A percentile compares a stretch with the other conserved stretches of the same genome.
Conservation (phyloP, 2,329 filamentous ascomycete species). For the Sclerotinia trifoliorum region DNA sequence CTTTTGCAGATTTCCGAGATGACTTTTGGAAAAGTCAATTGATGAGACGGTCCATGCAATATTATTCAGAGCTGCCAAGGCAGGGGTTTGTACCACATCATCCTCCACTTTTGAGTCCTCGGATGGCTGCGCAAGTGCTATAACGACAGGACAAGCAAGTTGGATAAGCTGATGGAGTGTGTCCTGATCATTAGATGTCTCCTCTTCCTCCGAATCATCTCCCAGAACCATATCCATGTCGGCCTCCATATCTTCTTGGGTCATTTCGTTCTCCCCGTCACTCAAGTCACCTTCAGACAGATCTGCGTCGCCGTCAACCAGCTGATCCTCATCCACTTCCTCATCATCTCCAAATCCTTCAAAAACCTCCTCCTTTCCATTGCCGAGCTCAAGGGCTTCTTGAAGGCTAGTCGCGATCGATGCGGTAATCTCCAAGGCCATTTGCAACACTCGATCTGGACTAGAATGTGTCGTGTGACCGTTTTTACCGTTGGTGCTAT, state of each 20-base stretch:
- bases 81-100: conserved; percentile 50
- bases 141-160: conserved; percentile 36
- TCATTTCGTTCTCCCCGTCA: conserved; percentile 48
- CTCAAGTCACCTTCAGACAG: conserved; percentile 44
- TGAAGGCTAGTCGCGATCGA: conserved; percentile 62
- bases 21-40: conserved; percentile 57
- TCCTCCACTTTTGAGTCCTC: conserved; percentile 35
- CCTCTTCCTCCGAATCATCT: conserved; percentile 43
- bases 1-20: conserved; percentile 48
- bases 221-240: conserved; percentile 66
- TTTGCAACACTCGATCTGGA: conserved; percentile 38
- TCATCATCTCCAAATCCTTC: conserved; percentile 42
- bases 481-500: conserved; percentile 18
- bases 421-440: conserved; percentile 61
- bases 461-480: conserved; percentile 30
- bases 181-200: conserved; percentile 36
- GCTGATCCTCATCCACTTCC: conserved; percentile 41
- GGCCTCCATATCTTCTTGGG: conserved; percentile 56
- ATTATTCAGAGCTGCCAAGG: conserved; percentile 63
- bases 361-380: conserved; percentile 43
- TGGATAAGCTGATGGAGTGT: conserved; percentile 38
- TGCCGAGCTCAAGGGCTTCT: conserved; percentile 49
- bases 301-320: conserved; percentile 45
- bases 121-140: conserved; percentile 30
- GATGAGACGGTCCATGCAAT: conserved; percentile 65